Evolutionary conservation across 1,284 basidiomycete genomes (phyloP), one percentile per base, ranked within the genome.

Genomic region (Leccinum brunneo-olivaceum): DNA sequence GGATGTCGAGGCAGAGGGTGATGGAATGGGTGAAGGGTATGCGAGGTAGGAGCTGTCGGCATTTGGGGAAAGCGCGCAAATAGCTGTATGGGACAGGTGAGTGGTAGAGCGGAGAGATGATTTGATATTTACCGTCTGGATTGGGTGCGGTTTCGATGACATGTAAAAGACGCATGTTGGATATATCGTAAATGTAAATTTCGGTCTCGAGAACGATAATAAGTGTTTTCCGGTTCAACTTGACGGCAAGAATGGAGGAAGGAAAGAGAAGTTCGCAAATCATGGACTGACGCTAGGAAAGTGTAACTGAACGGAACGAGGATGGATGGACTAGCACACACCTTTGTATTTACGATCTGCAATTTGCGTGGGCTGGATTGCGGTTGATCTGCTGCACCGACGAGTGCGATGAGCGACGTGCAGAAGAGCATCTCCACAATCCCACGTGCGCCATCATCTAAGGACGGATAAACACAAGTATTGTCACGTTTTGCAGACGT

Each of bases 381-480:
- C 11, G 86, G 85, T 42, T 87, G 83, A 68, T 97, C 92, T 8
- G 90, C 90, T 0, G 91, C 91, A 10, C 95, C 94, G 21, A 98
- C 95, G 28, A 98, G 75, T 0, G 95, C 95, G 42, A 98, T 92
- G 48, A 98, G 77, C 8, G 92, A 96, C 4, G 96, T 98, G 69
- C 93, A 97, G 71, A 99, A 99, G 48, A 98, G 76, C 95, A 99
- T 99, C 67, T 98, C 95, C 10, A 98, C 94, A 50, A 96, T 94
- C 20, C 91, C 92, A 12, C 88, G 81, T 0, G 95, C 90, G 3
- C 93, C 93, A 52, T 96, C 91, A 58, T 87, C 93, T 88, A 48
- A 10, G 28, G 9, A 27, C 30, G 24, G 18, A 25, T 16, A n/a
- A n/a, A n/a, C n/a, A n/a, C n/a, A n/a, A n/a, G n/a, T n/a, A n/a